Evolutionary conservation across 192 early-diverging fungal species (phyloP), one percentile per base, ranked within the genome.

Genomic region (Entomortierella parvispora): DNA sequence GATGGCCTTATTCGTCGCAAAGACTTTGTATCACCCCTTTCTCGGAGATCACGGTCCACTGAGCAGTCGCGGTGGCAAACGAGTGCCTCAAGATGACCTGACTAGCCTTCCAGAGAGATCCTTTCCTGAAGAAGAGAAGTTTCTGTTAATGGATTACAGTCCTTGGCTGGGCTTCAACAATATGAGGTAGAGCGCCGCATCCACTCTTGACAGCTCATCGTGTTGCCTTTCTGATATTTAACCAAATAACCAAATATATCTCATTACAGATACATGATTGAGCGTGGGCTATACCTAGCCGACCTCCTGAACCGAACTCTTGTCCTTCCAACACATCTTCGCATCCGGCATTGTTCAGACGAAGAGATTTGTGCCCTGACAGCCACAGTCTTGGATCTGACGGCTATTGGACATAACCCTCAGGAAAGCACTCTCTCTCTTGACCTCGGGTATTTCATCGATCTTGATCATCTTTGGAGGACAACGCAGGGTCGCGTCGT

Each of bases 151-250:
- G 33, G 57, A 74, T 6, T 74, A 74, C 11, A 74, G 71, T 48
- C 71, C 71, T 15, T 74, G 71, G 63, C 62, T 66, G 3, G 49
- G 63, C 26, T 66, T 74, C 28, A 66, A 66, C 31, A 74, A 55
- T n/a, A 74, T 65, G 58, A 58, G 71, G 71, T 54, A 61, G 2
- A n/a, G 8, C 0, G 31, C 23, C 0, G 26, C 9, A 18, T n/a
- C n/a, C n/a, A n/a, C n/a, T n/a, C n/a, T n/a, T n/a, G 26, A 31
- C 3, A 26, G 6, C 2, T 8, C 5, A 47, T 31, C 46, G 23
- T 33, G 9, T n/a, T 23, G 4, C 1, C 2, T 17, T 17, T 22
- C 32, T 0, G 50, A 2, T 6, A 3, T 44, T 45, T 34, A 6
- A 25, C 34, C 23, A 32, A 65, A 65, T 25, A 65, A 52, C 25